Base-by-base conservation (phyloP, 2,329 filamentous ascomycete genomes). In the Fusarium incarnatum region DNA sequence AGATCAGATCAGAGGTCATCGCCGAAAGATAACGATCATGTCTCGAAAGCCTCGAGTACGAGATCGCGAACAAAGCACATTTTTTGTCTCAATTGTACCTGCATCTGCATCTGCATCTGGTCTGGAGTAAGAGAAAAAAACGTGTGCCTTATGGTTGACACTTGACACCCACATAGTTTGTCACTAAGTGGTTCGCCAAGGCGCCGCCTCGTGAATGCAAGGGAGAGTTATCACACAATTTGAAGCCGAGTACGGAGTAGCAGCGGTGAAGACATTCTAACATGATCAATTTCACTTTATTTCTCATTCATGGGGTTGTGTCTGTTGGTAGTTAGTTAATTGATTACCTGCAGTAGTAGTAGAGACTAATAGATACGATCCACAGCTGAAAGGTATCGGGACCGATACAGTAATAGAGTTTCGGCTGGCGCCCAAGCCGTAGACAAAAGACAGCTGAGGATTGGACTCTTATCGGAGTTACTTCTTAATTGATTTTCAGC, bases 171-270 rank as follows among this genome's bases (percentile, higher is more conserved):
- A 68, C 60, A 50, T 53, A 37, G 28, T 47, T 40, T 54, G 56
- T 60, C 22, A 52, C 30, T 49, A 8, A 54, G 27, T 18, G 22
- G 37, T 54, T 30, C 58, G 53, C 63, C 67, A 45, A 68, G 63
- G 47, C 63, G 67, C 58, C 63, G 56, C 52, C 56, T 56, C 52
- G 63, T 45, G 50, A 68, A 70, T n/a, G 68, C 68, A 71, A 71
- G 68, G 68, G 68, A 68, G 64, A 70, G 54, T 41, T 48, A 47
- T 59, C 37, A 68, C 44, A 68, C 49, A 20, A 20, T n/a, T 60
- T 64, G 34, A 27, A 52, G 52, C 23, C 58, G 64, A 32, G 30
- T 32, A 32, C 30, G 30, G 30, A 52, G 58, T 54, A 40, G 49
- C 49, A 58, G 61, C 67, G 67, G 67, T 70, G 63, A 70, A 70